Evolutionary conservation across 2,329 filamentous ascomycete genomes (phyloP).

Genomic region (Trichoderma koningiopsis): DNA sequence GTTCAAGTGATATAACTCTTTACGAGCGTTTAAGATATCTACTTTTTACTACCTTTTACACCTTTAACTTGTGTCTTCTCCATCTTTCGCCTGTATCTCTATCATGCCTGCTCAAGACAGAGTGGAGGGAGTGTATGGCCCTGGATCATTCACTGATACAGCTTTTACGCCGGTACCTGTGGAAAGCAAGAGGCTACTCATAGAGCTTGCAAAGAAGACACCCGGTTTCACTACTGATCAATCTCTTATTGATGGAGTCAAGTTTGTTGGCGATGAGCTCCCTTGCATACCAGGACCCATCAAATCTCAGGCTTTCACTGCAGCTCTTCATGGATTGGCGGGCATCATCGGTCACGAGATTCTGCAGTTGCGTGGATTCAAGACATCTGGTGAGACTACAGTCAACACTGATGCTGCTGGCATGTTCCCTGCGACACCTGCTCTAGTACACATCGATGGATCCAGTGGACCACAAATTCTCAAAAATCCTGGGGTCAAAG

Average conservation of each 20-base stretch:
- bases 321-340: conserved; percentile 40
- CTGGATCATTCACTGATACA: conserved; percentile 33
- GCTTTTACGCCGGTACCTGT: conserved; percentile 34
- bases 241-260: conserved; percentile 34
- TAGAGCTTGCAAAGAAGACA: conserved; percentile 35
- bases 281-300: conserved; percentile 41
- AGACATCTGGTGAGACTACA: conserved; percentile 29
- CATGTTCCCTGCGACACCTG: conserved; percentile 36
- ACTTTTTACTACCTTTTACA: not conserved
- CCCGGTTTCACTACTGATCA: conserved; percentile 40
- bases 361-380: not conserved
- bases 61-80: not conserved
- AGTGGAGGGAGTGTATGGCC: not conserved
- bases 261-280: conserved; percentile 36
- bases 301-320: conserved; percentile 39
- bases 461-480: not conserved
- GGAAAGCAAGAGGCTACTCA: conserved; percentile 39
- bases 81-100: not conserved
- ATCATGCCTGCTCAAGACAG: not conserved
- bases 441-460: conserved; percentile 18
- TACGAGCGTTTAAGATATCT: not conserved
- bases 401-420: conserved; percentile 46
- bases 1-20: not conserved
- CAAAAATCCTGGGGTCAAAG: not conserved
- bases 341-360: conserved; percentile 35